Evolutionary conservation across 768 basidiomycete genomes (phyloP), one percentile per base, ranked within the genome.

Genomic region (Boletus sp.): DNA sequence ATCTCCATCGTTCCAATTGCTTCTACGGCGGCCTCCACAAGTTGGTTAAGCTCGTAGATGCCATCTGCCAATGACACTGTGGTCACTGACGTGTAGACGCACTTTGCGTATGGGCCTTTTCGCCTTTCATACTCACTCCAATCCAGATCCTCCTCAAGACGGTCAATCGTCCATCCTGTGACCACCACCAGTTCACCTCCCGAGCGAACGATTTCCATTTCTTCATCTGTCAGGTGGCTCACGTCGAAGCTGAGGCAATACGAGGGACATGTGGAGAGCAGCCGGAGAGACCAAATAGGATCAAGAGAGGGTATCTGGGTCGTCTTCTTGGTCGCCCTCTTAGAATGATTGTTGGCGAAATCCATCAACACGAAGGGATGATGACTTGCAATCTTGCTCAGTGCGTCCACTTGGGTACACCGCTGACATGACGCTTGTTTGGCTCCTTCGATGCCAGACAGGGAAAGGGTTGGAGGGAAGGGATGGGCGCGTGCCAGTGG

Each of bases 211-310:
- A 12, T 33, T 9, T 15, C 40, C 28, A 57, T 39, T 8, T 60
- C 58, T 7, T 56, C 41, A 7, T 29, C 51, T 6, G 32, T 37
- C 11, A 65, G 28, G 18, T 46, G 17, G 12, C 35, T 62, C 17
- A 47, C 41, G 40, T 62, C 18, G 49, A 65, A 59, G 6, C 57
- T 47, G 17, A 65, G 50, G 32, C 60, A 57, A 32, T 56, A 65
- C 15, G 59, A 9, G 12, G 54, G 44, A 20, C 64, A 58, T 3
- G 54, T 54, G 3, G 60, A 51, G 18, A 62, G 57, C 5, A 62
- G 32, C 6, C 39, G 24, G 17, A 64, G 41, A 5, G 52, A 54
- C 17, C 5, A 7, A 3, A 64, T 20, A 24, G 48, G 50, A 6
- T 53, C 57, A 2, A 61, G 50, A 28, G 44, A 11, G 12, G 40